phyloP scores from a whole-genome alignment of 1,139 yeast genomes.

The Hyphopichia burtonii region DNA sequence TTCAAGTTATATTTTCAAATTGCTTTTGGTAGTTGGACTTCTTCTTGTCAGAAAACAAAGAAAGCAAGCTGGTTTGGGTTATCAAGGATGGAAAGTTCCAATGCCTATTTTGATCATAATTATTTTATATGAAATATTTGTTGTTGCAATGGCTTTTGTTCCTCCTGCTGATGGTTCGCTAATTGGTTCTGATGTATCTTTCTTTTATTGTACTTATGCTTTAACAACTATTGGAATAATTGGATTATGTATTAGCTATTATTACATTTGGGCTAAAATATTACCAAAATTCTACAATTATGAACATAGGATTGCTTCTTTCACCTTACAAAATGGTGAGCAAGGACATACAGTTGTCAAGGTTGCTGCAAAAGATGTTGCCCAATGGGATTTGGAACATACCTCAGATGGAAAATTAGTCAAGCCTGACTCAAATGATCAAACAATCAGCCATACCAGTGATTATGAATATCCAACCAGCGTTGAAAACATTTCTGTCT shows the following conservation, averaged over 20 bases:
- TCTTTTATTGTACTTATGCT: conserved; percentile 29
- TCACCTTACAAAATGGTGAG: conserved; percentile 36
- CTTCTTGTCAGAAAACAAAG: conserved; percentile 33
- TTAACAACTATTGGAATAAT: conserved; percentile 30
- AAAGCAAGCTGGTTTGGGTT: conserved; percentile 33
- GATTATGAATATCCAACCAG: not conserved
- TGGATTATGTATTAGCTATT: conserved; percentile 27
- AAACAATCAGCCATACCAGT: too few species aligned
- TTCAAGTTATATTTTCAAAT: conserved; percentile 34
- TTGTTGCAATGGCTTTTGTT: conserved; percentile 38
- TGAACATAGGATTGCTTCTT: conserved; percentile 28
- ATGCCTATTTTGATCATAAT: conserved; percentile 26
- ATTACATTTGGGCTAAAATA: conserved; percentile 35
- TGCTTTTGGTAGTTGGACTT: conserved; percentile 34
- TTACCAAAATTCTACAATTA: conserved; percentile 35
- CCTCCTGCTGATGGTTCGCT: conserved; percentile 33
- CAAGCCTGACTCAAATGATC: not conserved
- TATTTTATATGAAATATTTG: conserved; percentile 31
- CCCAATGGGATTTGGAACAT: conserved; percentile 31
- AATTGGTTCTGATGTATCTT: conserved; percentile 36
- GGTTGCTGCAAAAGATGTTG: conserved; percentile 27
- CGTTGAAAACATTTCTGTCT: not conserved
- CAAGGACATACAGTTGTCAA: conserved; percentile 39
- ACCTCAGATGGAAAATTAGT: conserved; percentile 11
- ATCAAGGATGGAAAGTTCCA: conserved; percentile 30